These are phyloP conservation scores for Moesziomyces aphidis DNA, from an alignment of 1,284 basidiomycete genomes.

Conservation along the genomic window DNA sequence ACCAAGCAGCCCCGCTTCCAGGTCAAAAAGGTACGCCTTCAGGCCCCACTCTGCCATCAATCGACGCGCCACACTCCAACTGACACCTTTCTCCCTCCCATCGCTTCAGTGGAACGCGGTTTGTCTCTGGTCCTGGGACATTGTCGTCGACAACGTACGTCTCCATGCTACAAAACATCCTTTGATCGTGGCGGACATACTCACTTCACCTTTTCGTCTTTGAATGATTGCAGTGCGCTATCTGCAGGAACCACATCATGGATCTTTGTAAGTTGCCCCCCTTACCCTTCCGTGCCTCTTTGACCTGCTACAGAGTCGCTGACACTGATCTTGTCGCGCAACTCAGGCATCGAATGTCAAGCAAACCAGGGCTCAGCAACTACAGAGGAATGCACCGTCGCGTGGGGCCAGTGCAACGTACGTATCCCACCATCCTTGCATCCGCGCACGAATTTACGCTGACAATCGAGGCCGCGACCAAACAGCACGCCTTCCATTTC, in stretches of 20 bases:
- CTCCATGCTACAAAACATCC: not conserved
- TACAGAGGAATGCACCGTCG: slow-evolving; percentile 96
- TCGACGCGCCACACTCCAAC: not conserved
- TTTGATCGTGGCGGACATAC: not conserved
- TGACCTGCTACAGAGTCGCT: too few species aligned
- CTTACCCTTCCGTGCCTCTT: not conserved
- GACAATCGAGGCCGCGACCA: not conserved
- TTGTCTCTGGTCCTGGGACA: slow-evolving; percentile 67
- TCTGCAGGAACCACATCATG: slow-evolving; percentile 68
- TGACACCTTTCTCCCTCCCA: not conserved
- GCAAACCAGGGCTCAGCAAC: slow-evolving; percentile 97
- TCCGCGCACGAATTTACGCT: too few species aligned
- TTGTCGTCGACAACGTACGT: slow-evolving; percentile 67
- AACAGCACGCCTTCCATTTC: slow-evolving; percentile 98
- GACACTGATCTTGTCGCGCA: not conserved
- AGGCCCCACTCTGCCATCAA: not conserved
- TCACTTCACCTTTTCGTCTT: not conserved
- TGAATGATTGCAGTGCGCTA: slow-evolving; percentile 58
- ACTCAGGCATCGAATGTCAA: slow-evolving; percentile 96
- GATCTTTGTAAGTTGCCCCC: slow-evolving; percentile 60
- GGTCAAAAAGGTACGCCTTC: slow-evolving; percentile 64
- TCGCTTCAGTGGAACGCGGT: slow-evolving; percentile 65
- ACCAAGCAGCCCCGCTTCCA: slow-evolving; percentile 63
- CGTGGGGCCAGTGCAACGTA: slow-evolving; percentile 99
- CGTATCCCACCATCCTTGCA: slow-evolving; percentile 59